Evolutionary conservation across 1,284 basidiomycete genomes (phyloP).

Genomic region (Taiwanofungus camphoratus): DNA sequence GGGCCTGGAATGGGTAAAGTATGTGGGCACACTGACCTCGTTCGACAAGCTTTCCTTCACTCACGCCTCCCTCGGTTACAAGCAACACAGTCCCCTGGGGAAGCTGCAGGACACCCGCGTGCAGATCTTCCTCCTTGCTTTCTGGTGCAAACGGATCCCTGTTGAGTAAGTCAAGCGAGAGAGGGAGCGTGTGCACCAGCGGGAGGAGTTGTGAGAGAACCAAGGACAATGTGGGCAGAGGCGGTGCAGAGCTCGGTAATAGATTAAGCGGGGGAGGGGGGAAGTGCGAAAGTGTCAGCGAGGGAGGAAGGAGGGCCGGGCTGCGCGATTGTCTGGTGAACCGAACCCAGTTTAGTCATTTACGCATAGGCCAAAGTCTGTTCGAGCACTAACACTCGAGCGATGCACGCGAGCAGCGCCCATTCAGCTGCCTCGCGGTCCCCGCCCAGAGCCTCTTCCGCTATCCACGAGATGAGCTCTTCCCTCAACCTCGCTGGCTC

Average conservation of each 20-base stretch:
- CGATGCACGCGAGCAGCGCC: conserved; percentile 60
- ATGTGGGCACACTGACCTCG: conserved; percentile 36
- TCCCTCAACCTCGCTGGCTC: conserved; percentile 30
- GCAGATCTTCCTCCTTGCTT: conserved; percentile 69
- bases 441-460: conserved; percentile 58
- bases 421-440: conserved; percentile 74
- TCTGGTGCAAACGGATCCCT: conserved; percentile 54
- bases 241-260: conserved; percentile 12
- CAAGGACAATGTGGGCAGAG: conserved; percentile 39
- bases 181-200: conserved; percentile 40
- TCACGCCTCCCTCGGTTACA: conserved; percentile 62
- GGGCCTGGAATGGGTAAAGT: neutral
- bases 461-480: conserved; percentile 66
- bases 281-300: conserved; percentile 59
- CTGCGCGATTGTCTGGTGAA: conserved; percentile 61
- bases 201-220: conserved; percentile 56
- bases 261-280: conserved; percentile 36
- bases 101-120: conserved; percentile 73
- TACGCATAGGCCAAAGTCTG: too few relatives aligned
- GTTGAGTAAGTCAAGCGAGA: conserved; percentile 61
- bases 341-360: too few relatives aligned
- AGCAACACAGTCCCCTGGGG: conserved; percentile 58
- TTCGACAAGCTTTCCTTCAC: conserved; percentile 62
- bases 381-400: conserved; percentile 58
- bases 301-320: conserved; percentile 63